These are phyloP conservation scores for Pythium insidiosum DNA, from an alignment of 352 stramenopile genomes.

Conservation along the genomic window DNA sequence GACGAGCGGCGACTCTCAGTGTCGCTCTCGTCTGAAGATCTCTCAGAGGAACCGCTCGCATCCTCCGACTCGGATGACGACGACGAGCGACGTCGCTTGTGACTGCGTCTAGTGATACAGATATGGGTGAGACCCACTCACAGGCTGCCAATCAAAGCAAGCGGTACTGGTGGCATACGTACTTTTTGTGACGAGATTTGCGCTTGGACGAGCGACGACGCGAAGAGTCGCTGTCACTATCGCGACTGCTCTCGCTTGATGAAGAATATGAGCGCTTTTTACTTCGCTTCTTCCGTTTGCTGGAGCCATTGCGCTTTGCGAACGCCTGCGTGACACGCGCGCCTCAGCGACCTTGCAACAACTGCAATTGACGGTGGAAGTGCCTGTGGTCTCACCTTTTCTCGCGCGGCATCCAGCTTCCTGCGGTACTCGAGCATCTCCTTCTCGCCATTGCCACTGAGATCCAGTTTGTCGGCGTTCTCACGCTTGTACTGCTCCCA, in stretches of 20 bases:
- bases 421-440: constrained; percentile 93
- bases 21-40: constrained; percentile 11
- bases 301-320: constrained; percentile 40
- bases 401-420: constrained; percentile 86
- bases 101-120: constrained; percentile 1
- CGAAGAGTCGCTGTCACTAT: constrained; percentile 40
- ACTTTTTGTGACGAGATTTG: constrained; percentile 72
- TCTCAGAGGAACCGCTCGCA: constrained; percentile 17
- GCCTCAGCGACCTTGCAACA: too few relatives aligned
- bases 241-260: constrained; percentile 34
- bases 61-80: constrained; percentile 34
- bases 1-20: constrained; percentile 6
- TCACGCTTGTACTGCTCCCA: constrained; percentile 97
- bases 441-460: constrained; percentile 81
- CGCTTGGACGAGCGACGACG: constrained; percentile 27
- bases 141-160: not conserved
- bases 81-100: constrained; percentile 40
- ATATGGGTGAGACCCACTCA: too few relatives aligned
- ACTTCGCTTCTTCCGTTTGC: constrained; percentile 68
- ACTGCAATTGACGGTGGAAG: too few relatives aligned
- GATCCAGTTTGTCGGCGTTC: constrained; percentile 91
- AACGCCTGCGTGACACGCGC: too few relatives aligned
- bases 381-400: constrained; percentile 46
- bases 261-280: constrained; percentile 58
- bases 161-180: constrained; percentile 25